Evolutionary conservation across 371 early-diverging fungal genomes (phyloP), one percentile per base, ranked within the genome.

Genomic region (Mortierella sp.): DNA sequence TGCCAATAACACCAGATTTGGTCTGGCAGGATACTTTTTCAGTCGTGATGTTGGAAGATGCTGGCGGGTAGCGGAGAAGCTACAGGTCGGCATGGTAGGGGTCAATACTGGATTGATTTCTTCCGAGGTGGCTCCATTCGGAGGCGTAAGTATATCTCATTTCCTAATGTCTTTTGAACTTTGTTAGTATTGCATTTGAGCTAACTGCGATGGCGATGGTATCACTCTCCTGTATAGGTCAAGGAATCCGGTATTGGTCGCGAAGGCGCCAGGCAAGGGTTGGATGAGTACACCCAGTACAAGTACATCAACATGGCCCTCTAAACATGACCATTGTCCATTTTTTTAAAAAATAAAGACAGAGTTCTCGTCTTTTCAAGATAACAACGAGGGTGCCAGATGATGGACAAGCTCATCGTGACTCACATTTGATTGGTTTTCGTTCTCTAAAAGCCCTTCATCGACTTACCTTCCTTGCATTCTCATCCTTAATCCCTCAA

Each of bases 81-180:
- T 97, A 63, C 93, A 96, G 72, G 87, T 90, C 3, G 97, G 97
- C 66, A 96, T 97, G 95, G 96, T 97, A 8, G 97, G 96, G 37
- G 92, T 95, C 35, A 97, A 97, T 78, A 91, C 94, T 2, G 92
- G 92, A 18, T 72, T 84, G 14, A 86, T 95, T 40, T 88, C 91
- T 18, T 87, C 80, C 58, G 91, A 89, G 52, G 90, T 89, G 39
- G 84, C 90, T 5, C 95, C 96, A 5, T 95, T 95, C 76, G 96
- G 96, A 64, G 95, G 95, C 54, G 90, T 86, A 85, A 72, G 85
- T 83, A 40, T 40, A 18, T 11, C 26, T 22, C 16, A 43, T 6
- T 26, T 26, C 22, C 26, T 45, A 5, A 30, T 39, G 2, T 14
- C 16, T 1, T 37, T 5, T 45, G 12, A 11, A 58, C 11, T 16